A percentile compares a stretch with the other conserved stretches of the same genome.
Conservation (phyloP, 768 basidiomycete species). For the Hygrophoropsis aurantiaca region DNA sequence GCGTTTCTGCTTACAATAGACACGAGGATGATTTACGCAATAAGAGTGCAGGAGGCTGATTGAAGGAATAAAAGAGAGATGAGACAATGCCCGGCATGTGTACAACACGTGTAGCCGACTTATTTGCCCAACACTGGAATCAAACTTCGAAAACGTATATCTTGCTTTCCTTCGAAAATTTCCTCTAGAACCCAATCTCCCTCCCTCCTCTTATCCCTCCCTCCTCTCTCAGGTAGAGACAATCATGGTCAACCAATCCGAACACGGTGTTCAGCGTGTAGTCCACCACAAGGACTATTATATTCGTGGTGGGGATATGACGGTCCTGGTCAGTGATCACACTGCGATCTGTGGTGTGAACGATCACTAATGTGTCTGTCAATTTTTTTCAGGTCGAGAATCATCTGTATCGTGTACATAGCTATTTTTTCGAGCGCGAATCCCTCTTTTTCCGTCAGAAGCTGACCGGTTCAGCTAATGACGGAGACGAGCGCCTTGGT, state of each 20-base stretch:
- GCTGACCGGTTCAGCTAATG: slow-evolving; percentile 29
- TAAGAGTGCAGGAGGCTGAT: slow-evolving; percentile 11
- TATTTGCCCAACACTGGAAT: slow-evolving; percentile 25
- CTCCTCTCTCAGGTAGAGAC: slow-evolving; percentile 20
- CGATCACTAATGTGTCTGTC: slow-evolving; percentile 1
- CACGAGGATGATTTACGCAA: slow-evolving; percentile 28
- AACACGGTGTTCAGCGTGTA: slow-evolving; percentile 29
- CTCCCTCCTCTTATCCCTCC: slow-evolving; percentile 26
- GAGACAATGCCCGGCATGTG: slow-evolving; percentile 26
- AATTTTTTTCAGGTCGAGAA: slow-evolving; percentile 52
- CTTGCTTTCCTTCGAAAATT: slow-evolving; percentile 36
- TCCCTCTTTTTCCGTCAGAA: slow-evolving; percentile 46
- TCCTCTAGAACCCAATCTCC: slow-evolving; percentile 30
- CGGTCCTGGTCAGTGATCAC: slow-evolving; percentile 46
- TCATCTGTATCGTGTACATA: slow-evolving; percentile 54
- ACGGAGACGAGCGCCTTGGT: slow-evolving; percentile 34
- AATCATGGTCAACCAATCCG: slow-evolving; percentile 24
- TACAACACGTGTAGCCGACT: slow-evolving; percentile 35
- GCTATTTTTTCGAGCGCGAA: slow-evolving; percentile 64
- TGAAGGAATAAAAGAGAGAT: slow-evolving; percentile 17
- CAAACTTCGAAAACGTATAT: slow-evolving; percentile 28
- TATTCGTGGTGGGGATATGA: slow-evolving; percentile 56
- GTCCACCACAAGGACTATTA: slow-evolving; percentile 49
- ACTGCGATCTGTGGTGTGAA: not conserved
- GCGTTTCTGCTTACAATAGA: slow-evolving; percentile 3